Percentiles rank a stretch among this genome's conserved stretches.
Evolutionary conservation across 2,329 filamentous ascomycete species (phyloP).

Genomic region (Coniochaeta prunicola): DNA sequence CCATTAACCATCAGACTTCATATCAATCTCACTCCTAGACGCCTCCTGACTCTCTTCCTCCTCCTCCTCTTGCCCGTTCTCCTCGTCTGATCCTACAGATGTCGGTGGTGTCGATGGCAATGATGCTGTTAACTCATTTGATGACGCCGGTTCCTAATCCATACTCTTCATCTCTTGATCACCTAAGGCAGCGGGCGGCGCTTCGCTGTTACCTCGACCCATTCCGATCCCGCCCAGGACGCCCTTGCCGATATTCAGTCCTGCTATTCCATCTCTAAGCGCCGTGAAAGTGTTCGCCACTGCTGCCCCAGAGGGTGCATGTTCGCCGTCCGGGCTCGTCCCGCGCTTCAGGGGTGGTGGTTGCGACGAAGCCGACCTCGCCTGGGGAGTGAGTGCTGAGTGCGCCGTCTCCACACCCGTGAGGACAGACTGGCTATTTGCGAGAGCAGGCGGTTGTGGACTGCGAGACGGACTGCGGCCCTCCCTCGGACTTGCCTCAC

Average conservation of each 20-base stretch:
- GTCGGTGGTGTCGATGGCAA: neutral
- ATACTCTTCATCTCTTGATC: constrained; percentile 18
- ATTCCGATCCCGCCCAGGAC: constrained; percentile 12
- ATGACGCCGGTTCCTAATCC: constrained; percentile 7
- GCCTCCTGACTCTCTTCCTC: neutral
- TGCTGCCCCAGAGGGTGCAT: constrained; percentile 11
- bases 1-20: too few species aligned
- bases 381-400: constrained; percentile 36
- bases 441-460: constrained; percentile 30
- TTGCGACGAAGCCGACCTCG: constrained; percentile 8
- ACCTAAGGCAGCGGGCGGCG: neutral
- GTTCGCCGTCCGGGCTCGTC: constrained; percentile 33
- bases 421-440: constrained; percentile 45
- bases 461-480: constrained; percentile 16
- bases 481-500: constrained; percentile 9
- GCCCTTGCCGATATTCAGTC: constrained; percentile 40
- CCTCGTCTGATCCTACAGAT: neutral
- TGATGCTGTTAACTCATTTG: neutral
- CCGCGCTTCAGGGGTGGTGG: constrained; percentile 34
- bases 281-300: constrained; percentile 29
- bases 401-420: constrained; percentile 52
- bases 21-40: too few species aligned
- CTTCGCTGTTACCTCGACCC: neutral
- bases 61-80: neutral
- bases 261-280: constrained; percentile 40